Base-by-base conservation (phyloP, 441 rosid genomes). In the Adansonia gregorii region DNA sequence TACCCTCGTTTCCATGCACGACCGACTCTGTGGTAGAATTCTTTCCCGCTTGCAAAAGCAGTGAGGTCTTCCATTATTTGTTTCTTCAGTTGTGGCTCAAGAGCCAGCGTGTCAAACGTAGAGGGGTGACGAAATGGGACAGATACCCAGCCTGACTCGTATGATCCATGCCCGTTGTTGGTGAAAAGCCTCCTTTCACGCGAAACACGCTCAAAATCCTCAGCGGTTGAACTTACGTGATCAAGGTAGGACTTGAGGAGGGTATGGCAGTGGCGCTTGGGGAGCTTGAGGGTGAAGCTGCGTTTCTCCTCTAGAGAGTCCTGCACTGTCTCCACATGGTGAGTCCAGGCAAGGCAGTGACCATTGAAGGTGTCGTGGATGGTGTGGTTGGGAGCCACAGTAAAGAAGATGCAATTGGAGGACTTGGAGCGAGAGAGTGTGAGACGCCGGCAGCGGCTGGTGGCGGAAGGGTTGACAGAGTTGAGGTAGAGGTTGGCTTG, bases 291-390 rank as follows among this genome's bases (percentile, higher is more conserved):
- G 14, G 85, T 85, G 85, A 87, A 85, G 77, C 84, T 78, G 27
- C 90, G 90, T 61, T 82, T 85, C 77, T 87, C 88, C 27, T 87
- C 90, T 3, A 85, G 66, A 3, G 90, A 85, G 52, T 87, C 89
- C 67, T 82, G 89, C 27, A 86, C 78, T 2, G 89, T 86, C 59
- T 86, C 88, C 8, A 86, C 87, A 11, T 86, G 87, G 76, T 86
- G 87, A 2, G 86, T 86, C 88, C 88, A 86, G 22, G 80, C 80
- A 68, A 86, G 77, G 54, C 74, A 20, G 60, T 83, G 85, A 17
- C 81, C 85, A 1, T 56, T 27, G 82, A 80, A 86, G 45, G 73
- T 12, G 80, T 83, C 88, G 2, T 66, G 77, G 24, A 83, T 76
- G 2, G 85, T 78, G 77, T 86, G 88, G 49, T 86, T 86, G 35